phyloP scores from a whole-genome alignment of 345 rosid genomes.

The Citrus sinensis region DVS_A1.0 CM039165.1:8802001-8802500 shows the following conservation, averaged over 20 bases:
- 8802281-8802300: neutral
- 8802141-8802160: neutral
- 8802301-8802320: neutral
- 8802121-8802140: neutral
- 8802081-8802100: conserved; percentile 12
- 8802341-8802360: too few relatives aligned
- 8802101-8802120: conserved; percentile 4
- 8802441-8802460: conserved; percentile 77
- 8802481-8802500: conserved; percentile 70
- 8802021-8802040: conserved; percentile 94
- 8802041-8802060: conserved; percentile 86
- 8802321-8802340: neutral
- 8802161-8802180: conserved; percentile 55
- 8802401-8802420: neutral
- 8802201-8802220: conserved; percentile 48
- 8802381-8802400: neutral
- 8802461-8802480: conserved; percentile 77
- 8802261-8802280: neutral
- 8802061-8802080: conserved; percentile 50
- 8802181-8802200: conserved; percentile 86
- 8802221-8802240: neutral
- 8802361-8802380: neutral
- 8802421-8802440: conserved; percentile 60
- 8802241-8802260: neutral
- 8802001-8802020: conserved; percentile 78